Percentiles rank a stretch among this genome's conserved stretches.
Evolutionary conservation across 495 filamentous ascomycete genomes (phyloP).

Genomic region (Lindgomyces ingoldianus): DNA sequence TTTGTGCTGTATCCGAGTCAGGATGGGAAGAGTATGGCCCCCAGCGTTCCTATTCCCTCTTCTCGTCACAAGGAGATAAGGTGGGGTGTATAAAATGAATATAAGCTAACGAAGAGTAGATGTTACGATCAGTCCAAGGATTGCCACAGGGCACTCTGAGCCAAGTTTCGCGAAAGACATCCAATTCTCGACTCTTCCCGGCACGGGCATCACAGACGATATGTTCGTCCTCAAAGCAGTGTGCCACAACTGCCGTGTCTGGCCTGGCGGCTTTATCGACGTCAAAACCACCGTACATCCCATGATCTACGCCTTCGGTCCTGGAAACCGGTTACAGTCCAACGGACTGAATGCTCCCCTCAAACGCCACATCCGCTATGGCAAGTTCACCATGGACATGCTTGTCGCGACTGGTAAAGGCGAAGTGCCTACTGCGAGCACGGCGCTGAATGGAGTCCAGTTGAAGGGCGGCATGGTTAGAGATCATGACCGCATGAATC

Average conservation of each 20-base stretch:
- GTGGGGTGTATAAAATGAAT: neutral
- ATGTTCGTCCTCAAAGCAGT: conserved; percentile 37
- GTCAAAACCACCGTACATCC: conserved; percentile 27
- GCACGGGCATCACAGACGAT: conserved; percentile 35
- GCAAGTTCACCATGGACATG: conserved; percentile 40
- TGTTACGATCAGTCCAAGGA: conserved; percentile 37
- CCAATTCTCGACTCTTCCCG: conserved; percentile 27
- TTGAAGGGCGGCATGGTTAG: conserved; percentile 15
- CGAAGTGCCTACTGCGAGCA: conserved; percentile 25
- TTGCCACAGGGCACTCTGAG: conserved; percentile 34
- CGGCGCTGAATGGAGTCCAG: conserved; percentile 15
- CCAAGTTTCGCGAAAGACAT: conserved; percentile 23
- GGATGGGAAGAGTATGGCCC: conserved; percentile 28
- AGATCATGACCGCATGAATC: conserved; percentile 30
- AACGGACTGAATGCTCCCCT: conserved; percentile 28
- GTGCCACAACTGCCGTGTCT: conserved; percentile 36
- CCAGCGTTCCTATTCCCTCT: neutral
- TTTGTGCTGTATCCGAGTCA: conserved; percentile 33
- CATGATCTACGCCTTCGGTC: conserved; percentile 41
- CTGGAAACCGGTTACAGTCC: conserved; percentile 18
- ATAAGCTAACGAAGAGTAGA: conserved; percentile 16
- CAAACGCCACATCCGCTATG: conserved; percentile 29
- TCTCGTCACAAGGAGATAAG: no score
- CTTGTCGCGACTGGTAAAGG: conserved; percentile 28
- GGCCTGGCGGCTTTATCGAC: conserved; percentile 31